Conservation (phyloP, 202 grass and related monocot species). For the Panicum hallii region DNA sequence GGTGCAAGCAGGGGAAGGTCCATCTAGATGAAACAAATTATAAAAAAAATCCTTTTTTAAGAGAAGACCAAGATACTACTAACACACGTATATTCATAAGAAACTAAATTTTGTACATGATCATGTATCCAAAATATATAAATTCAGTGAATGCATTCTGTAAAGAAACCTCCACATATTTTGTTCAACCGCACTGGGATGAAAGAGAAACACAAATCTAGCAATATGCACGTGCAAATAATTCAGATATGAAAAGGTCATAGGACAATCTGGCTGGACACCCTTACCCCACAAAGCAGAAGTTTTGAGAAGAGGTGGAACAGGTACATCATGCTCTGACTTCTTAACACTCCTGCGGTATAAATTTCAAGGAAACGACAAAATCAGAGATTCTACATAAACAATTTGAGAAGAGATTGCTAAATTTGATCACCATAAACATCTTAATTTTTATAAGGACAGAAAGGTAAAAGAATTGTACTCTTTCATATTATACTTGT, state of each 20-base stretch:
- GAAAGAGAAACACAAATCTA: neutral
- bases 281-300: conserved; percentile 93
- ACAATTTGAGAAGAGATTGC: neutral
- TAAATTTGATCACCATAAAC: neutral
- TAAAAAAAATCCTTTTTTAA: neutral
- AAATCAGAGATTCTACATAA: conserved; percentile 3
- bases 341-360: conserved; percentile 82
- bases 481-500: neutral
- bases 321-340: conserved; percentile 88
- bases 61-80: neutral
- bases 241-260: neutral
- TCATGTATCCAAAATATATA: neutral
- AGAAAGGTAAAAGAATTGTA: neutral
- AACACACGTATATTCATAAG: neutral
- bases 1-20: neutral
- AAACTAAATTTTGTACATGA: neutral
- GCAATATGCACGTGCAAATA: neutral
- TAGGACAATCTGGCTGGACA: neutral
- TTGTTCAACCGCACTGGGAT: neutral
- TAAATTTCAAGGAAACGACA: conserved; percentile 38
- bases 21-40: conserved; percentile 1
- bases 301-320: conserved; percentile 89
- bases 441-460: neutral
- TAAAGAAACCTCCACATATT: conserved; percentile 21
- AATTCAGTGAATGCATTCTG: neutral